These are phyloP conservation scores for Alternaria sp. DNA, from an alignment of 2,329 filamentous ascomycete species.

Conservation along the genomic window DNA sequence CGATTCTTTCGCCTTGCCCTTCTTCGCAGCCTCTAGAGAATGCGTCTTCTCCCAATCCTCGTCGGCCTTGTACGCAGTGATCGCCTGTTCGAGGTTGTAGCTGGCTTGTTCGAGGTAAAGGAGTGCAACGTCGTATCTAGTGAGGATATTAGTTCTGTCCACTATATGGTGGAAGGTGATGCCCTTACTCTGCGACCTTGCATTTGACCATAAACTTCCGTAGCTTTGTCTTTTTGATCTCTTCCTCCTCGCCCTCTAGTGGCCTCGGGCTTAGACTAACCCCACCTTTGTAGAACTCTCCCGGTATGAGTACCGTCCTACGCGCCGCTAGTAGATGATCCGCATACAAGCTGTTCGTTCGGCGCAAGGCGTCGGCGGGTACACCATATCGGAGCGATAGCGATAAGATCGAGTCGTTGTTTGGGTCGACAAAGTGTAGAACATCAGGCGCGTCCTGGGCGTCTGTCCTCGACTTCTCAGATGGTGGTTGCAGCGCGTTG, in stretches of 20 bases:
- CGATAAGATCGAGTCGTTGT: slow-evolving; percentile 70
- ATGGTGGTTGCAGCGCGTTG: slow-evolving; percentile 27
- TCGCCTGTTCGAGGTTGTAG: slow-evolving; percentile 70
- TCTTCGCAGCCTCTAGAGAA: slow-evolving; percentile 59
- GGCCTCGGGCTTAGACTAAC: slow-evolving; percentile 73
- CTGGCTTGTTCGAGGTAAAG: slow-evolving; percentile 74
- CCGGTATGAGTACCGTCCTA: slow-evolving; percentile 74
- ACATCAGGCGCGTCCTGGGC: slow-evolving; percentile 64
- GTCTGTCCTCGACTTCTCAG: slow-evolving; percentile 38
- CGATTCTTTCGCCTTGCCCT: slow-evolving; percentile 49
- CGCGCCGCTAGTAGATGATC: slow-evolving; percentile 75
- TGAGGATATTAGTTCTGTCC: slow-evolving; percentile 45
- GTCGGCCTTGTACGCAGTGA: slow-evolving; percentile 71
- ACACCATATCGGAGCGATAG: slow-evolving; percentile 76
- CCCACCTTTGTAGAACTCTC: slow-evolving; percentile 70
- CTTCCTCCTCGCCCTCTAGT: slow-evolving; percentile 76
- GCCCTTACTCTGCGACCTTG: slow-evolving; percentile 75
- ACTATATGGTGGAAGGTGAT: background rate
- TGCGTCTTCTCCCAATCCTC: slow-evolving; percentile 77
- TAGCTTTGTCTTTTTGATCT: slow-evolving; percentile 71
- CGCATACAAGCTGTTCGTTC: slow-evolving; percentile 71
- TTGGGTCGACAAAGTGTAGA: slow-evolving; percentile 75
- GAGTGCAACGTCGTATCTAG: slow-evolving; percentile 71
- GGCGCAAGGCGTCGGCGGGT: slow-evolving; percentile 67
- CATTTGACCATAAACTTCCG: slow-evolving; percentile 80